Conservation (phyloP, 139 green algal genomes). For the Volvox africanus region DNA sequence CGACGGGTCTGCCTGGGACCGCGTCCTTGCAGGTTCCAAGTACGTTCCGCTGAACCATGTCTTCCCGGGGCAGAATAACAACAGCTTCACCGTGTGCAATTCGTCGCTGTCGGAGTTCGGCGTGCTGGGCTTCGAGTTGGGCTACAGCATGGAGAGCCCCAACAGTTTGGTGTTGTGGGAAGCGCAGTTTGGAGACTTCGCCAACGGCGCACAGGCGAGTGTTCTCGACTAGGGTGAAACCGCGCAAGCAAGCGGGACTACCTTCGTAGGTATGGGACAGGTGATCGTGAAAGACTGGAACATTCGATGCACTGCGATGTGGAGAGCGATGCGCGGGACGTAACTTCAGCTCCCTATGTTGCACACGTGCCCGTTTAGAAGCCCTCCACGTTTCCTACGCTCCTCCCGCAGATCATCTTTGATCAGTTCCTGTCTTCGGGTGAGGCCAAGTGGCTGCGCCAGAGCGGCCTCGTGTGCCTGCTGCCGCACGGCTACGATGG, state of each 20-base stretch:
- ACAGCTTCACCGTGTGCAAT: constrained; percentile 86
- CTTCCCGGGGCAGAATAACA: constrained; percentile 77
- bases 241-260: not conserved
- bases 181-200: constrained; percentile 99
- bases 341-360: too few relatives aligned
- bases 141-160: constrained; percentile 97
- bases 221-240: not conserved
- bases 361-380: too few relatives aligned
- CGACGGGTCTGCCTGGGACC: not conserved
- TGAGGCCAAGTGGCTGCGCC: constrained; percentile 96
- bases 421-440: constrained; percentile 96
- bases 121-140: constrained; percentile 98
- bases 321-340: too few relatives aligned
- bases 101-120: constrained; percentile 94
- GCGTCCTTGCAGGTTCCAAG: constrained; percentile 48
- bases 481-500: constrained; percentile 99
- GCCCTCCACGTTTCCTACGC: too few relatives aligned
- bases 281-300: not conserved
- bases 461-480: constrained; percentile 88
- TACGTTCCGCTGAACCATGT: constrained; percentile 91
- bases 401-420: constrained; percentile 86
- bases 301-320: too few relatives aligned
- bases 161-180: constrained; percentile 98
- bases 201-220: constrained; percentile 91
- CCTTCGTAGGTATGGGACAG: not conserved